These are phyloP conservation scores for Annulohypoxylon moriforme DNA, from an alignment of 495 filamentous ascomycete genomes.

Conservation along the genomic window DNA sequence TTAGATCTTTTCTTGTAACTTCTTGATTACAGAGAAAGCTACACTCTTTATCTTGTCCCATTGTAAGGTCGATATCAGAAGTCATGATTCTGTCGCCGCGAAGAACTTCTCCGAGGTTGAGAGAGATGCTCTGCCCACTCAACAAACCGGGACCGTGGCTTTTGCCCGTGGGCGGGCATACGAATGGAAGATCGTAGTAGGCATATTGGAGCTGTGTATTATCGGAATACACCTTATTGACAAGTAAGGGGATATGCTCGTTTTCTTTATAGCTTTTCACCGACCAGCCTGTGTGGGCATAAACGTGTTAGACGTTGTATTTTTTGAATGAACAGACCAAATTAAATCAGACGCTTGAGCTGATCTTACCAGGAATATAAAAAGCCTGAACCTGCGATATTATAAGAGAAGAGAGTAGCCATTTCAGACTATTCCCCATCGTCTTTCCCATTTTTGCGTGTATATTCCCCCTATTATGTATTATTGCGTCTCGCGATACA, in stretches of 20 bases:
- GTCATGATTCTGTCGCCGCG: constrained; percentile 90
- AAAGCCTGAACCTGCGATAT: constrained; percentile 66
- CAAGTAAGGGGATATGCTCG: constrained; percentile 86
- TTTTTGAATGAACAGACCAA: neutral
- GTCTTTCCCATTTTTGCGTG: constrained; percentile 48
- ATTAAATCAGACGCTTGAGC: neutral
- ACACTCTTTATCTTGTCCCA: constrained; percentile 83
- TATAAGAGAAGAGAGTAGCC: constrained; percentile 47
- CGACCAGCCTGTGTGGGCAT: constrained; percentile 67
- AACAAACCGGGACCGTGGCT: constrained; percentile 75
- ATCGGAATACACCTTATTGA: constrained; percentile 96
- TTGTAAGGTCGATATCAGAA: constrained; percentile 86
- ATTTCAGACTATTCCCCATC: constrained; percentile 43
- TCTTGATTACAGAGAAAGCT: constrained; percentile 78
- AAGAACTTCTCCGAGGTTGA: constrained; percentile 94
- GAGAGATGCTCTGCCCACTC: constrained; percentile 82
- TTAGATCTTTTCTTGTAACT: constrained; percentile 72
- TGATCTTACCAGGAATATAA: constrained; percentile 77
- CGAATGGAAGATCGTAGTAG: constrained; percentile 92
- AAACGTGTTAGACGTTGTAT: constrained; percentile 25
- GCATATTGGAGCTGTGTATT: constrained; percentile 93
- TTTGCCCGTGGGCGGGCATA: constrained; percentile 82
- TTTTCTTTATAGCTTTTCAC: constrained; percentile 83
- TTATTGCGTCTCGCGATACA: constrained; percentile 36
- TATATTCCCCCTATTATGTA: constrained; percentile 33